Percentiles rank a stretch among this genome's conserved stretches.
Conservation (phyloP, 139 green algal genomes). For the Chlorella sp. region DNA sequence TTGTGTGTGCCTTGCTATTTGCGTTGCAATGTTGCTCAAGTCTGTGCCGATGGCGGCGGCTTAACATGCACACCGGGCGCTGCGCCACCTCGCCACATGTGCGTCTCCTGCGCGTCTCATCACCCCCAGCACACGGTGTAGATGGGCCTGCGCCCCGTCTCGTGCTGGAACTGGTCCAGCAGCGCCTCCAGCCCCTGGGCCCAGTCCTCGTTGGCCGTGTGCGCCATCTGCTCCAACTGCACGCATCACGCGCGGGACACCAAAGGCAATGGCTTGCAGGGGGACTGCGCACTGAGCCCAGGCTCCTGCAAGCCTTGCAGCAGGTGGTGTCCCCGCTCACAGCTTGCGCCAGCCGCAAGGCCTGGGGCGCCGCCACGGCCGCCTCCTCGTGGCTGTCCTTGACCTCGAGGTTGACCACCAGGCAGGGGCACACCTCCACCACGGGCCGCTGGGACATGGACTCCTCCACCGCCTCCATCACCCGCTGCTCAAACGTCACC, state of each 20-base stretch:
- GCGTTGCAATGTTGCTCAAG: no score
- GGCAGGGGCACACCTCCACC: constrained; percentile 21
- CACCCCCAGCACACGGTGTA: not conserved
- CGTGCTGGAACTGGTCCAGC: not conserved
- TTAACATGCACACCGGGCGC: no score
- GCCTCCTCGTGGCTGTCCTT: constrained; percentile 81
- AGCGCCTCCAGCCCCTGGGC: not conserved
- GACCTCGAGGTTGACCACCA: constrained; percentile 88
- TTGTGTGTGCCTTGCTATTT: no score
- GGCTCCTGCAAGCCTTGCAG: no score
- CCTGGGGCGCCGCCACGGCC: constrained; percentile 60
- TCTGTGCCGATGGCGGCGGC: no score
- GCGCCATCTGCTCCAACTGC: not conserved
- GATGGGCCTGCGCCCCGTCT: not conserved
- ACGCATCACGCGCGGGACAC: no score
- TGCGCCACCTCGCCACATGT: no score
- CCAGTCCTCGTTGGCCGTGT: not conserved
- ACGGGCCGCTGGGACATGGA: constrained; percentile 10
- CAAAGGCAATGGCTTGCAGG: no score
- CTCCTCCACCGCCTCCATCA: constrained; percentile 46
- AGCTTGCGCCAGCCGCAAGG: constrained; percentile 68
- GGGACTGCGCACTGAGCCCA: no score
- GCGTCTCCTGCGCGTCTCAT: no score
- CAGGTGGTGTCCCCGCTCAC: constrained; percentile 26
- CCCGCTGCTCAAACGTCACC: constrained; percentile 69